These are phyloP conservation scores for Hypoxylon sp. DNA, from an alignment of 2,329 filamentous ascomycete genomes.

Conservation along the genomic window DNA sequence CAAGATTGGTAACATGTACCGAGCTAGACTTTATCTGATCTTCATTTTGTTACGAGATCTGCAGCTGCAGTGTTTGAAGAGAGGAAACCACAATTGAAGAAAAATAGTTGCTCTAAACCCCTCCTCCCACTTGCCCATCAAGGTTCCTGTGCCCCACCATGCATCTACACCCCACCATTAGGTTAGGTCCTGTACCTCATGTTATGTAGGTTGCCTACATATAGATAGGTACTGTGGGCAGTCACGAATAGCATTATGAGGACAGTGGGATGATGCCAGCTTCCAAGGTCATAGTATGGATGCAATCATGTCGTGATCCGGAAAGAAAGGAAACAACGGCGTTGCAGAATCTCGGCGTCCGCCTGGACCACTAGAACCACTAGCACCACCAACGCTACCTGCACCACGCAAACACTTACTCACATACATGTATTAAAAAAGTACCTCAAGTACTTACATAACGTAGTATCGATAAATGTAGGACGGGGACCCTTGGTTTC, in stretches of 20 bases:
- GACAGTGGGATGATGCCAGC: slow-evolving; percentile 10
- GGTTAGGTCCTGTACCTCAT: no score
- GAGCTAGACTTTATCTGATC: slow-evolving; percentile 22
- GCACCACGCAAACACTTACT: slow-evolving; percentile 8
- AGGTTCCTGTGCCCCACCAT: slow-evolving; percentile 25
- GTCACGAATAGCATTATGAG: neutral
- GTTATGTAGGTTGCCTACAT: no score
- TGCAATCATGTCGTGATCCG: slow-evolving; percentile 33
- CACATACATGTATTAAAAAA: neutral
- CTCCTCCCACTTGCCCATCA: slow-evolving; percentile 28
- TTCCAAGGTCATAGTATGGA: neutral
- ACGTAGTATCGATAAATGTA: slow-evolving; percentile 10
- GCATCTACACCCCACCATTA: slow-evolving; percentile 17
- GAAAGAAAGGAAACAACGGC: slow-evolving; percentile 10
- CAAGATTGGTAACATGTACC: slow-evolving; percentile 11
- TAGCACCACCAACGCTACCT: neutral
- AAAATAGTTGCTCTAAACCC: slow-evolving; percentile 5
- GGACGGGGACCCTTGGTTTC: slow-evolving; percentile 23
- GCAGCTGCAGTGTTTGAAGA: slow-evolving; percentile 7
- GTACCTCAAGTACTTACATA: slow-evolving; percentile 8
- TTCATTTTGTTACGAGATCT: slow-evolving; percentile 19
- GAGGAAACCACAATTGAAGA: slow-evolving; percentile 10
- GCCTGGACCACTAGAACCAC: no score
- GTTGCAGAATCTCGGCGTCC: slow-evolving; percentile 22
- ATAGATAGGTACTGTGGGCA: no score